Base-by-base conservation (phyloP, 108 stramenopile species). In the Epithemia pelagica region DNA sequence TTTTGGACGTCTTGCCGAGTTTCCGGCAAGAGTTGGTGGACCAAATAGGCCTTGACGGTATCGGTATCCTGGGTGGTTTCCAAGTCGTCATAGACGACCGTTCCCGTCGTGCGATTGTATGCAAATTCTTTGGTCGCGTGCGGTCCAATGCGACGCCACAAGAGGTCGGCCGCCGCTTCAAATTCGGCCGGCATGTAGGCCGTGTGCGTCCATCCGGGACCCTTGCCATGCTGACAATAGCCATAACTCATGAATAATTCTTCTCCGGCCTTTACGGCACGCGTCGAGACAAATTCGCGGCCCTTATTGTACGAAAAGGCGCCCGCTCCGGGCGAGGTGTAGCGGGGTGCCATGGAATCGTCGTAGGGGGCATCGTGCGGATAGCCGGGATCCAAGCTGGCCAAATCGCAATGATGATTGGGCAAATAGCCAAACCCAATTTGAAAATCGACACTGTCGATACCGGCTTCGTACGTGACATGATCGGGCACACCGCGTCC, bases 251-350 rank as follows among this genome's bases (percentile, higher is more conserved):
- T 26, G 54, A 74, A 66, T 23, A 79, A 37, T 57, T 79, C 78
- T 58, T 69, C 68, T 26, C 78, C 78, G 0, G 64, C 59, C 8
- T 29, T 27, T 7, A 71, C 15, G 5, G 28, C 57, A 7, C 70
- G 59, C 10, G 31, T 59, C 18, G 63, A 64, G 32, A 32, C 54
- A 64, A 82, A 77, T 22, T 67, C 65, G 19, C 73, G 52, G 32
- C 80, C 73, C 15, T 54, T 58, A 30, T 74, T 46, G 52, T 77
- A 82, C 28, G 72, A 68, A 66, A 82, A 74, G 3, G 80, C 69
- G n/a, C 80, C 80, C n/a, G 62, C 25, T 10, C 70, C 71, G 27
- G 80, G 76, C 25, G 54, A 58, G 1, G 30, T 54, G 0, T 32
- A 33, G 26, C 32, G 29, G 32, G 67, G 57, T 2, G 31, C 61